These are phyloP conservation scores for Akanthomyces dipterigenus DNA, from an alignment of 2,329 filamentous ascomycete species.

Conservation along the genomic window DNA sequence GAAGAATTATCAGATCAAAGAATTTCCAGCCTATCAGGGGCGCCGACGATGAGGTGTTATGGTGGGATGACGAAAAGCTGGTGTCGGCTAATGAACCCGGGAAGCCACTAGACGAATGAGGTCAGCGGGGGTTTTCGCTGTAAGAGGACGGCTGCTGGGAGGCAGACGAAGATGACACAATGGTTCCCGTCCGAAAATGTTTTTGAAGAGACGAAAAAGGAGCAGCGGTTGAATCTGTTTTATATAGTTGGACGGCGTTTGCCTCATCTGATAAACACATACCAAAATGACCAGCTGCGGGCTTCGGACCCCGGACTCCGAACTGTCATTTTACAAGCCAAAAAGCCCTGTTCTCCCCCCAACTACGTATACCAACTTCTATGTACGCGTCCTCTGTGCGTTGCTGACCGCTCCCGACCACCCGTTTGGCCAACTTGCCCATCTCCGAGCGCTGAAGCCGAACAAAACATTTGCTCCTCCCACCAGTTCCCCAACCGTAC, in stretches of 20 bases:
- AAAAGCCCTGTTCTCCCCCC: no score
- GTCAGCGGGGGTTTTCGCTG: neutral
- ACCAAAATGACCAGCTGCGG: no score
- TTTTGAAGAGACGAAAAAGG: neutral
- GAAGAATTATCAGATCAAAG: constrained; percentile 13
- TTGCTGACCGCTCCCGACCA: neutral
- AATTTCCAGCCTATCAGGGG: neutral
- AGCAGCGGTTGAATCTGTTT: neutral
- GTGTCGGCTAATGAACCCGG: constrained; percentile 1
- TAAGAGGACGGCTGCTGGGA: no score
- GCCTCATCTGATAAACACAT: no score
- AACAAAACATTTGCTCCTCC: neutral
- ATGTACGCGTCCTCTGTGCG: neutral
- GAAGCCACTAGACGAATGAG: neutral
- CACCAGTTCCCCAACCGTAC: neutral
- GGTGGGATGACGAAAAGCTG: neutral
- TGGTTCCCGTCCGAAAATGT: no score
- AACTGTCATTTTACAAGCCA: no score
- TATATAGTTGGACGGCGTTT: neutral
- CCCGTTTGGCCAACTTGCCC: neutral
- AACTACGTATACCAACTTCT: no score
- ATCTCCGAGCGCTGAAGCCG: constrained; percentile 1
- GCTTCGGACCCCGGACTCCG: neutral
- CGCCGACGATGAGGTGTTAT: neutral
- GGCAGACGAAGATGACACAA: no score